Evolutionary conservation across 148 eudicot genomes (phyloP), one percentile per base, ranked within the genome.

Genomic region (Fagopyrum homotropicum): DNA sequence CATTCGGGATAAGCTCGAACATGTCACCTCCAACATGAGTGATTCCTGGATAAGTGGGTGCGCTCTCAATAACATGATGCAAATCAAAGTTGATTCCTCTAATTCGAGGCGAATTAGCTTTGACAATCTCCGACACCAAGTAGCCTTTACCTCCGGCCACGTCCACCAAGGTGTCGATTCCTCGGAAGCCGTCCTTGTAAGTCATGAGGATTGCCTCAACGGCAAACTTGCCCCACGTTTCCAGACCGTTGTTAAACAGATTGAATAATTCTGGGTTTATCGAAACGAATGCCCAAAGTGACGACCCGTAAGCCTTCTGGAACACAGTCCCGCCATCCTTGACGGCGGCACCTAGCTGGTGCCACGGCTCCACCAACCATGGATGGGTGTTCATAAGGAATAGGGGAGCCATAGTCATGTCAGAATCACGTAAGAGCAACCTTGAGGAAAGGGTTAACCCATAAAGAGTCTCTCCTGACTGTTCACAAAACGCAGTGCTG

Each of bases 181-280:
- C 75, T 1, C 48, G 76, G 72, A 87, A 89, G 48, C 75, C 82
- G 45, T 84, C 80, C 44, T 75, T 79, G 72, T 89, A 83, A 10
- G 46, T 77, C 5, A 60, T 73, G 0, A 85, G 57, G 3, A 86
- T 76, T 35, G 40, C 40, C 22, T 75, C 51, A 7, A 77, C 72
- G 3, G 76, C 72, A 30, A 79, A 78, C 79, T 72, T 86, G 0
- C 87, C 83, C 0, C 79, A 78, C 68, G 80, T 76, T 17, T 80
- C 81, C 79, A 90, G 77, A 1, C 85, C 87, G 8, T 78, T 82
- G 49, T 86, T 82, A 49, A 90, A 82, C 15, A 74, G 52, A 59
- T 48, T 82, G 14, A 77, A 81, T 30, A 84, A 81, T 0, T 80
- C 79, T 14, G 72, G 75, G 55, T 83, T 72, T 4, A 7, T 12